These are phyloP conservation scores for Eucalyptus sideroxylon DNA, from an alignment of 345 rosid genomes.

Conservation along the genomic window DNA sequence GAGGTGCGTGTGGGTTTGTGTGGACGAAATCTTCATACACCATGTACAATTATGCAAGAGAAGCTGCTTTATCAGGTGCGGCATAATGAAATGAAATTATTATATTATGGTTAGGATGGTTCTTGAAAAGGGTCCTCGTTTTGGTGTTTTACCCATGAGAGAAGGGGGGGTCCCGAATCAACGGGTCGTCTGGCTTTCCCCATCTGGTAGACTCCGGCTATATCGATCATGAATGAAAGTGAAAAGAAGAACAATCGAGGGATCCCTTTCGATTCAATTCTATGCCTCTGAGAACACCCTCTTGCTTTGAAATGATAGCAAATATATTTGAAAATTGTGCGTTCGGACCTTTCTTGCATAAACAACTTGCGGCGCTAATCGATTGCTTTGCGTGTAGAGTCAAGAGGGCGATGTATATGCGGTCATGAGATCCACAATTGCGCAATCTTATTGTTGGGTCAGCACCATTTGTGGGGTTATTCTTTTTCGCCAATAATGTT, in stretches of 20 bases:
- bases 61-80: background rate
- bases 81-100: background rate
- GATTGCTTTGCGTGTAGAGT: background rate
- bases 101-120: background rate
- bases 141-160: background rate
- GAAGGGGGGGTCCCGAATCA: background rate
- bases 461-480: background rate
- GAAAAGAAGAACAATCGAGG: background rate
- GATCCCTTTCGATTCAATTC: background rate
- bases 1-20: background rate
- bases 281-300: background rate
- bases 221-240: background rate
- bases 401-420: background rate
- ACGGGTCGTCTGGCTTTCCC: background rate
- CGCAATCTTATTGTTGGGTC: background rate
- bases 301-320: background rate
- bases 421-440: background rate
- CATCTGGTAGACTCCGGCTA: background rate
- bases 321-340: background rate
- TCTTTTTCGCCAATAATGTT: background rate
- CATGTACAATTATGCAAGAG: background rate
- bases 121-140: background rate
- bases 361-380: background rate
- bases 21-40: background rate
- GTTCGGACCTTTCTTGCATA: background rate